phyloP scores from a whole-genome alignment of 139 green algal genomes.

The Chlorella ohadii region DNA sequence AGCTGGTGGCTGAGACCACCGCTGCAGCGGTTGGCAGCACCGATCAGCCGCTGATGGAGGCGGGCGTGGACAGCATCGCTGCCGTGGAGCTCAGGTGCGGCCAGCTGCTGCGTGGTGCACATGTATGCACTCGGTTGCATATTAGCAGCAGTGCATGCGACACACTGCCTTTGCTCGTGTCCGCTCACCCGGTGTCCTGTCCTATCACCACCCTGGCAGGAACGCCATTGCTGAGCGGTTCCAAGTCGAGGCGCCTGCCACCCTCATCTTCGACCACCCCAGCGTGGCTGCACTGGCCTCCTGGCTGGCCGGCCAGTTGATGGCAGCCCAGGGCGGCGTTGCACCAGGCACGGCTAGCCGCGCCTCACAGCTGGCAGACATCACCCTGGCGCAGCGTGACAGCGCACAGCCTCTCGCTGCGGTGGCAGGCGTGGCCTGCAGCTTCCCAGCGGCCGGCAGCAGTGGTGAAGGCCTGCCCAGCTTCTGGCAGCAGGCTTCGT shows the following conservation, averaged over 20 bases:
- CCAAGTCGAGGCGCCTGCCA: constrained; percentile 45
- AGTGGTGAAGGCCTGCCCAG: not conserved
- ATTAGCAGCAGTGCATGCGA: too few relatives aligned
- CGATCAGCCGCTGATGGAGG: too few relatives aligned
- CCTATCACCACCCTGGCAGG: not conserved
- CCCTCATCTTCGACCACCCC: constrained; percentile 87
- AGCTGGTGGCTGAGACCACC: too few relatives aligned
- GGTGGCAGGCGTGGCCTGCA: not conserved
- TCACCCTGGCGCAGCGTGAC: not conserved
- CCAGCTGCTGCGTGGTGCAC: too few relatives aligned
- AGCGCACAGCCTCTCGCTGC: not conserved
- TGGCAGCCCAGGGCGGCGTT: not conserved
- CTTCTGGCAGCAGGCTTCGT: constrained; percentile 1
- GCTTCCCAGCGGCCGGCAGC: not conserved
- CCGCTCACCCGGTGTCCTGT: too few relatives aligned
- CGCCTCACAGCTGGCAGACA: not conserved
- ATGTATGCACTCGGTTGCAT: too few relatives aligned
- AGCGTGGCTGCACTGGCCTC: constrained; percentile 46
- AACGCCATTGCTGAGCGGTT: constrained; percentile 61
- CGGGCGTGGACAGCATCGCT: too few relatives aligned
- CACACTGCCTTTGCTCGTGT: not conserved
- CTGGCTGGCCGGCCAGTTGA: not conserved
- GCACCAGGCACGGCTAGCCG: not conserved
- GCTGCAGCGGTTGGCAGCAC: too few relatives aligned
- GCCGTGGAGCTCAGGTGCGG: too few relatives aligned